Evolutionary conservation across 805 yeast genomes (phyloP).

Genomic region (Saturnispora dispora): DNA sequence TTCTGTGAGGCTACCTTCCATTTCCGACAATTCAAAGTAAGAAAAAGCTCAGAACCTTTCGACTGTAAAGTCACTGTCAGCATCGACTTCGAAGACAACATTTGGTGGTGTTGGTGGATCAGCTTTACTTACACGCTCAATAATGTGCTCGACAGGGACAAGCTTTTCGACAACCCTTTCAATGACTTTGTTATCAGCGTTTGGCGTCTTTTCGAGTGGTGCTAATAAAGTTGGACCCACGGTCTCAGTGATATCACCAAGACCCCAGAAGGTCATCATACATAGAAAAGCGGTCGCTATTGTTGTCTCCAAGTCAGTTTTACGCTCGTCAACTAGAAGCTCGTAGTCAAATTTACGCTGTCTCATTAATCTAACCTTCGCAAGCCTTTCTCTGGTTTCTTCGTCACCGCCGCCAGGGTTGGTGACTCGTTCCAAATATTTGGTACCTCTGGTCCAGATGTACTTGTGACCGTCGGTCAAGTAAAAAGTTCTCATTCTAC

Average conservation of each 20-base stretch:
- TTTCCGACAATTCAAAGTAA: not conserved
- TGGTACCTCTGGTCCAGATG: constrained; percentile 46
- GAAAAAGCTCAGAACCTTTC: constrained; percentile 17
- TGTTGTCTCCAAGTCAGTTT: constrained; percentile 42
- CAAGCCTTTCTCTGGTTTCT: constrained; percentile 45
- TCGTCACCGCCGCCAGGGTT: constrained; percentile 52
- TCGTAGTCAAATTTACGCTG: constrained; percentile 55
- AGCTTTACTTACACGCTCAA: constrained; percentile 4
- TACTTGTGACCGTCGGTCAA: constrained; percentile 45
- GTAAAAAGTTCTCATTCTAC: constrained; percentile 39
- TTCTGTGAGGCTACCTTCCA: not conserved
- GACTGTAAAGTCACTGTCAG: constrained; percentile 25
- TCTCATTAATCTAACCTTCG: constrained; percentile 47
- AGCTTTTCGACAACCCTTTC: constrained; percentile 12
- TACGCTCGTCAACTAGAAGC: constrained; percentile 38
- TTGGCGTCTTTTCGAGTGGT: constrained; percentile 2
- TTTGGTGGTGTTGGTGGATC: constrained; percentile 14
- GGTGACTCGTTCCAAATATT: constrained; percentile 40
- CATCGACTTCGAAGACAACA: constrained; percentile 24
- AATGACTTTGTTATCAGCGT: constrained; percentile 7
- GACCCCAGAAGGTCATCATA: constrained; percentile 62
- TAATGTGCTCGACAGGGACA: constrained; percentile 9
- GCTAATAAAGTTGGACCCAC: constrained; percentile 39
- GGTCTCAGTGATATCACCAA: constrained; percentile 44
- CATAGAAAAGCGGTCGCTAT: constrained; percentile 53